A percentile compares a stretch with the other conserved stretches of the same genome.
These are phyloP conservation scores for Candida sanyaensis DNA, from an alignment of 1,139 yeast species.

Conservation along the genomic window DNA sequence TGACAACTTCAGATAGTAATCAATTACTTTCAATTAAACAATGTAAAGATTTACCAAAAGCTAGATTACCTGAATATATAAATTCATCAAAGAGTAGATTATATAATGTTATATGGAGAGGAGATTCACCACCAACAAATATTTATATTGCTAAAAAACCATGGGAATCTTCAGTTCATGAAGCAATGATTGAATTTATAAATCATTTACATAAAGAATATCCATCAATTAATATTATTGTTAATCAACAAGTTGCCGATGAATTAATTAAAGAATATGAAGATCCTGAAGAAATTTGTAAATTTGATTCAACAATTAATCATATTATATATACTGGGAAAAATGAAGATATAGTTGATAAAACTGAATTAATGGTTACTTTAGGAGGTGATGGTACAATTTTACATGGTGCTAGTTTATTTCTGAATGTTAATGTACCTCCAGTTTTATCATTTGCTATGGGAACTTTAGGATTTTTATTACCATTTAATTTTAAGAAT, in stretches of 20 bases:
- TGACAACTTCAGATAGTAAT: not conserved
- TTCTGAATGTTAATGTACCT: constrained; percentile 73
- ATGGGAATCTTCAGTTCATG: constrained; percentile 64
- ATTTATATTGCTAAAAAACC: constrained; percentile 84
- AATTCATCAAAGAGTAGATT: constrained; percentile 13
- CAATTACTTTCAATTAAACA: constrained; percentile 8
- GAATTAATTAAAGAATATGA: constrained; percentile 54
- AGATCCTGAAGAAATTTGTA: constrained; percentile 6
- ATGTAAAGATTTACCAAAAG: constrained; percentile 12
- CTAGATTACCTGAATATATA: constrained; percentile 14
- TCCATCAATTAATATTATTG: constrained; percentile 73
- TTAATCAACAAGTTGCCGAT: constrained; percentile 74
- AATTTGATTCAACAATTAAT: constrained; percentile 10
- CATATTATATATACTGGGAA: constrained; percentile 54
- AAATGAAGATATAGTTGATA: constrained; percentile 52
- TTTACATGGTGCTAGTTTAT: constrained; percentile 65
- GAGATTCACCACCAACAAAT: constrained; percentile 52
- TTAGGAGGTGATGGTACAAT: constrained; percentile 97
- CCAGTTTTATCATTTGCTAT: constrained; percentile 87
- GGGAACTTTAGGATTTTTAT: constrained; percentile 88
- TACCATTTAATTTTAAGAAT: constrained; percentile 79
- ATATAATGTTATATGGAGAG: constrained; percentile 47
- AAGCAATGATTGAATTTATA: constrained; percentile 68
- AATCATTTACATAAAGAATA: constrained; percentile 54
- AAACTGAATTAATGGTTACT: constrained; percentile 76